Base-by-base conservation (phyloP, 768 basidiomycete genomes). In the Phlebiopsis gigantea region DNA sequence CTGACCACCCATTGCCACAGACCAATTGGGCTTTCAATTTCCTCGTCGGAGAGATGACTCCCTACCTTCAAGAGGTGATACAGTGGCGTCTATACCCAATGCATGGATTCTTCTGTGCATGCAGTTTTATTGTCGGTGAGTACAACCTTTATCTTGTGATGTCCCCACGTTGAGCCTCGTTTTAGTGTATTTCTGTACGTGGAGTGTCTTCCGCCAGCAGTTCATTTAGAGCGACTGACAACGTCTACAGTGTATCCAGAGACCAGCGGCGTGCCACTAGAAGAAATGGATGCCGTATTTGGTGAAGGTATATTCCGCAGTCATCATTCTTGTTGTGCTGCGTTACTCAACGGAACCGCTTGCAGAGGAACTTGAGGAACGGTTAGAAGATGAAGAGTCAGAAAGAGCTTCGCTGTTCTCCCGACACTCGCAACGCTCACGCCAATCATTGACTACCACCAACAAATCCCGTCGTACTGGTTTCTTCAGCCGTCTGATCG, bases 1-100 rank as follows among this genome's bases (percentile, higher is more conserved):
- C 24, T 47, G 24, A 14, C n/a, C n/a, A n/a, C n/a, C n/a, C n/a
- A n/a, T n/a, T n/a, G n/a, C 31, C 10, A 8, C 19, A 59, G 58
- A 95, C 91, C 7, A 90, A 89, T 63, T 88, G 79, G 75, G 75
- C 60, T n/a, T 91, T 91, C 77, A 94, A 94, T 70, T 96, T 87
- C 71, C 71, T 93, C 57, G 90, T 98, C 41, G 94, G 94, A 29
- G 88, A 90, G 68, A 77, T 83, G 26, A 98, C 94, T 0, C 95
- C 94, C 1, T 80, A 84, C 53, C 74, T 97, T 39, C 93, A 96
- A 71, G 92, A 94, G 57, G 70, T 80, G 21, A 96, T 98, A 62
- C 80, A 79, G 42, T 98, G 95, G 94, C 79, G 90, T 46, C 69
- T 98, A 54, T 97, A 98, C 73, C 91, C 92, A 0, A 95, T 98